These are phyloP conservation scores for Solanum chaucha DNA, from an alignment of 257 asterid species.

Conservation along the genomic window DNA sequence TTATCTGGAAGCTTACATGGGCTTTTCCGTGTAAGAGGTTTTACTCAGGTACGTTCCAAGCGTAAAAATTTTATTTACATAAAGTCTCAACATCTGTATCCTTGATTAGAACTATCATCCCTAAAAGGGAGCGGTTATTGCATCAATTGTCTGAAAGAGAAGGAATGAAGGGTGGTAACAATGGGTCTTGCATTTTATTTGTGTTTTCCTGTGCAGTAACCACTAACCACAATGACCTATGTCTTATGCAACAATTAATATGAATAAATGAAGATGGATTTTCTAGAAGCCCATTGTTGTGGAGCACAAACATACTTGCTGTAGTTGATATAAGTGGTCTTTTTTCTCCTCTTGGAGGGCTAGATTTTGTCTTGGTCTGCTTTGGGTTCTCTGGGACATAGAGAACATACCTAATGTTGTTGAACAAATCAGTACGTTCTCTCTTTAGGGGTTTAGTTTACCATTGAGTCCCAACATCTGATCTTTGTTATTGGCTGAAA, in stretches of 20 bases:
- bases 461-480: background rate
- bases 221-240: background rate
- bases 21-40: constrained; percentile 92
- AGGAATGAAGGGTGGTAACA: background rate
- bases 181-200: background rate
- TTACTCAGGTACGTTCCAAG: constrained; percentile 63
- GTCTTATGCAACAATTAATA: background rate
- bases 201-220: background rate
- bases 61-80: background rate
- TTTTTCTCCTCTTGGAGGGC: background rate
- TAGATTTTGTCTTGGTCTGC: background rate
- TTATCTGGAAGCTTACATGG: constrained; percentile 98
- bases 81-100: background rate
- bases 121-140: background rate
- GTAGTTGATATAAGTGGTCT: background rate
- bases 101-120: background rate
- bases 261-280: background rate
- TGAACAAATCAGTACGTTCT: background rate
- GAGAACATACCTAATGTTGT: background rate
- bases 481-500: background rate
- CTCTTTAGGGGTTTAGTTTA: background rate
- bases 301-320: background rate
- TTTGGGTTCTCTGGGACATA: background rate
- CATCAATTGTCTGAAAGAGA: background rate
- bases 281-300: background rate